phyloP scores from a whole-genome alignment of 768 basidiomycete genomes.

The Candolleomyces efflorescens region DNA sequence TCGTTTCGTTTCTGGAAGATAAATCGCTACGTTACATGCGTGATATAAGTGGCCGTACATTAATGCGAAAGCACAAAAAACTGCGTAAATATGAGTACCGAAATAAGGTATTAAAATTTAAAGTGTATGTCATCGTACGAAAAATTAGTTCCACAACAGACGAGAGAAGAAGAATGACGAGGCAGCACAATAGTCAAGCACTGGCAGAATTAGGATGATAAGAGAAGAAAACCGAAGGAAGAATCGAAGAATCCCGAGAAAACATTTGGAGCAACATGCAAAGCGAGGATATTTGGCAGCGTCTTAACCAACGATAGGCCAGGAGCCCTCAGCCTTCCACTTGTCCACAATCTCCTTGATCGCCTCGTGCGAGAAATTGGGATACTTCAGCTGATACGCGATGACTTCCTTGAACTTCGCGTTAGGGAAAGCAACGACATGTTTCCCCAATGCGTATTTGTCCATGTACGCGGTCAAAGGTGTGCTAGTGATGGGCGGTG shows the following conservation, averaged over 20 bases:
- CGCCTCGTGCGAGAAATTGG: conserved; percentile 56
- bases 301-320: conserved; percentile 38
- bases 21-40: too few relatives aligned
- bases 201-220: background rate
- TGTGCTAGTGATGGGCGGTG: conserved; percentile 66
- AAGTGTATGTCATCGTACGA: too few relatives aligned
- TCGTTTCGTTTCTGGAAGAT: too few relatives aligned
- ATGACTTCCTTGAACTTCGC: conserved; percentile 69
- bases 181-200: too few relatives aligned
- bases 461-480: conserved; percentile 81
- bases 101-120: too few relatives aligned
- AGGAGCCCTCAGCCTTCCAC: conserved; percentile 70
- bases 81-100: too few relatives aligned
- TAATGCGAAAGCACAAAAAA: too few relatives aligned
- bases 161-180: too few relatives aligned
- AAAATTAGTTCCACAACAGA: too few relatives aligned
- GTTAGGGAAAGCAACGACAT: conserved; percentile 63
- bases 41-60: too few relatives aligned
- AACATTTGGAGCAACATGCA: background rate
- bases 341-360: conserved; percentile 72
- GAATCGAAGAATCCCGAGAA: background rate
- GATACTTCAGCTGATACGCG: conserved; percentile 62
- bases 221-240: background rate
- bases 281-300: too few relatives aligned
- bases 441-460: conserved; percentile 65